Evolutionary conservation across 2,329 filamentous ascomycete species (phyloP).

Genomic region (Neonectria hederae): DNA sequence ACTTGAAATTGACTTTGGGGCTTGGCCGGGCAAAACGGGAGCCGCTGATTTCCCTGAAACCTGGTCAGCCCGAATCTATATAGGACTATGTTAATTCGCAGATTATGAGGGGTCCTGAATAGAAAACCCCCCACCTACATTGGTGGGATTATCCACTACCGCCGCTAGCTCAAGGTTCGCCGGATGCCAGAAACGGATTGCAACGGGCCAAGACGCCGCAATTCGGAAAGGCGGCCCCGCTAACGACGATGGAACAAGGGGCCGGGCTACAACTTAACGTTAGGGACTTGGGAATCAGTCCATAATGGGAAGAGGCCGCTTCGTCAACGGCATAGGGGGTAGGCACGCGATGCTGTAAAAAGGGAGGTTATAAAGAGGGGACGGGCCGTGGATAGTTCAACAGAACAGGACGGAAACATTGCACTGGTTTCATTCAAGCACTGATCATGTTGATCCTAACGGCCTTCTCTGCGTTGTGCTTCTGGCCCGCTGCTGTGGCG

Average conservation of each 20-base stretch:
- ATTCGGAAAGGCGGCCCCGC: constrained; percentile 2
- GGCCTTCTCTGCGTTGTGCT: constrained; percentile 38
- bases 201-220: background rate
- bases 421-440: background rate
- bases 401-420: background rate
- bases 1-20: background rate
- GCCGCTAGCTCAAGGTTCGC: background rate
- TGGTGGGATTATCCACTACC: background rate
- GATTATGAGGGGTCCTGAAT: background rate
- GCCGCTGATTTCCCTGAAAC: background rate
- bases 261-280: background rate
- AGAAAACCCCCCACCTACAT: background rate
- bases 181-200: background rate
- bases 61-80: background rate
- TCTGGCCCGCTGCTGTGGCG: constrained; percentile 43
- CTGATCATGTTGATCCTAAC: constrained; percentile 41
- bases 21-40: background rate
- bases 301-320: background rate
- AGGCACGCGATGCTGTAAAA: background rate
- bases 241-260: background rate
- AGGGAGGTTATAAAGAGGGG: constrained; percentile 24
- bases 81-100: background rate
- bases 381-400: background rate
- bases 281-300: background rate
- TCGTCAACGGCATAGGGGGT: background rate